Conservation (phyloP, 2,329 filamentous ascomycete species). For the Ophiobolus disseminans region DNA sequence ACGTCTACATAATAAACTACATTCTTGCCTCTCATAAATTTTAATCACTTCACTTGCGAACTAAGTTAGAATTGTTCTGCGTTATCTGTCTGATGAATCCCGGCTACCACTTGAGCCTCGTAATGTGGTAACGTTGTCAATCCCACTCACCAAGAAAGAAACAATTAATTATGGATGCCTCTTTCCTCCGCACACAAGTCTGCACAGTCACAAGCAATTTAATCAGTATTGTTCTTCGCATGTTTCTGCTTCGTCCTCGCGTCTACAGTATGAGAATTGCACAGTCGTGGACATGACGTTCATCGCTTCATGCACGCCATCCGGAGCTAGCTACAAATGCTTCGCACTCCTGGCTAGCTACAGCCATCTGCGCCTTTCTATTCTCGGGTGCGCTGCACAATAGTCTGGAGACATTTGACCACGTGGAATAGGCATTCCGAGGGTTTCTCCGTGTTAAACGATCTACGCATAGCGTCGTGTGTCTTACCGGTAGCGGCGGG, state of each 20-base stretch:
- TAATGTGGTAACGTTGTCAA: no score
- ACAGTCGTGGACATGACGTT: background rate
- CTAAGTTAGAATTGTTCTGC: no score
- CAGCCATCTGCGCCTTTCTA: background rate
- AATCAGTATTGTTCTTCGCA: background rate
- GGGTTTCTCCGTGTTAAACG: background rate
- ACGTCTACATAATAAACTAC: no score
- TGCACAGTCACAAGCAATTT: background rate
- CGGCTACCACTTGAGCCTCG: no score
- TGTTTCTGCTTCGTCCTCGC: background rate
- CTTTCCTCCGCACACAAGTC: background rate
- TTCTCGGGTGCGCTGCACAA: background rate
- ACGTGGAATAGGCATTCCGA: background rate
- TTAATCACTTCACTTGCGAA: no score
- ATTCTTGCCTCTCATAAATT: no score
- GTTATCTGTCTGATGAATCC: no score
- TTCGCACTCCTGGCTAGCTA: background rate
- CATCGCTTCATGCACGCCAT: background rate
- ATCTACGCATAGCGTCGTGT: background rate
- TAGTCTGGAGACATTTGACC: background rate
- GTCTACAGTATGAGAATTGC: background rate
- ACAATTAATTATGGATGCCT: background rate
- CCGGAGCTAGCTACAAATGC: background rate
- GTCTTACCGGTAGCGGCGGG: constrained; percentile 9
- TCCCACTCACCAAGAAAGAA: background rate